Base-by-base conservation (phyloP, 257 asterid genomes). In the Asclepias syriaca region DNA sequence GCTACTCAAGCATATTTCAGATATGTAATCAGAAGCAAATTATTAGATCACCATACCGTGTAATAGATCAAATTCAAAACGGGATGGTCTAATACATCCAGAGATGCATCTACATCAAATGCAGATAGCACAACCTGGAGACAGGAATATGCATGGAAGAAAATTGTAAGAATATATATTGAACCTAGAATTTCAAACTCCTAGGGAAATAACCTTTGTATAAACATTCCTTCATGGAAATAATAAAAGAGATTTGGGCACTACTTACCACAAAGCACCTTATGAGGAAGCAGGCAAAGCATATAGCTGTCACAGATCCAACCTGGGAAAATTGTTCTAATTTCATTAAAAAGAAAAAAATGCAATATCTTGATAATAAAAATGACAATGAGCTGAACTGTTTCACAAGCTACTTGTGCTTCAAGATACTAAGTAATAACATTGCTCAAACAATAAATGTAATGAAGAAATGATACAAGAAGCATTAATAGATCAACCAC, bases 271-370 rank as follows among this genome's bases (percentile, higher is more conserved):
- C 92, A 54, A 89, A 90, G 83, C 96, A 89, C 72, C 98, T 81
- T 77, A 93, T 79, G 61, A 93, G 90, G 80, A 93, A 93, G 80
- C 97, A 93, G 71, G 89, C 82, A 85, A 91, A 93, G 83, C 97
- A 93, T 83, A 91, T 88, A 46, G 94, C 96, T 9, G 98, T 93
- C 77, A 93, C 98, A 56, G 91, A 93, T 82, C 98, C 97, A 71
- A 93, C 98, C 98, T 93, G 92, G 60, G 77, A 53, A 39, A 73
- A 34, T 69, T 27, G 40, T 57, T 54, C 37, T 48, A 34, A 27
- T 24, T 14, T 22, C 73, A 32, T 29, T 29, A 29, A 29, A 29
- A 29, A 29, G 3, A 29, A 29, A 29, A 29, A 29, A 32, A 15
- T 53, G 29, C 24, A 15, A 68, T 22, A 37, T 27, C 15, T 29